Percentiles rank a stretch among this genome's conserved stretches.
phyloP scores from a whole-genome alignment of 2,329 filamentous ascomycete species.

The Colletotrichum zoysiae region DNA sequence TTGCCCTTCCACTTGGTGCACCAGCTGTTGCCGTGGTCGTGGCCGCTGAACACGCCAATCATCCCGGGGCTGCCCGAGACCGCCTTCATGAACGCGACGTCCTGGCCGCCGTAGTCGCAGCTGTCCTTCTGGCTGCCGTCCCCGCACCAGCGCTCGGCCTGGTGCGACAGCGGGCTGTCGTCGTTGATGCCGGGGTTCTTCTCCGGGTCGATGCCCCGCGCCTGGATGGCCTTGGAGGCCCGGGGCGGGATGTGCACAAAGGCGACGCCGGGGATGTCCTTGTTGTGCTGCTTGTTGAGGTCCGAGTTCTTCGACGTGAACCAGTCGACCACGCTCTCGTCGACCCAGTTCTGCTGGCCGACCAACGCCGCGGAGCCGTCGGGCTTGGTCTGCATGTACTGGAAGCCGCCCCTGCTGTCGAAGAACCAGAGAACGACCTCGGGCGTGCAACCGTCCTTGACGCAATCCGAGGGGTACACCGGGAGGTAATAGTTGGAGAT shows the following conservation, averaged over 20 bases:
- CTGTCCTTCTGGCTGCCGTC: conserved; percentile 54
- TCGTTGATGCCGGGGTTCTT: conserved; percentile 59
- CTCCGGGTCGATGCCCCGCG: conserved; percentile 53
- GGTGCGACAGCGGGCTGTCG: conserved; percentile 56
- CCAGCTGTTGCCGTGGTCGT: conserved; percentile 75
- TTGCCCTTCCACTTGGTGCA: conserved; percentile 63
- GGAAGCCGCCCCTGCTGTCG: conserved; percentile 71
- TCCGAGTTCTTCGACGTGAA: conserved; percentile 52
- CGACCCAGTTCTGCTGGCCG: conserved; percentile 60
- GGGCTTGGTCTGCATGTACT: conserved; percentile 53
- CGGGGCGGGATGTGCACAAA: conserved; percentile 64
- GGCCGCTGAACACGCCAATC: conserved; percentile 71
- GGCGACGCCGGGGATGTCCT: conserved; percentile 58
- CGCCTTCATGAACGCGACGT: conserved; percentile 73
- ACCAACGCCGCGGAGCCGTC: conserved; percentile 44
- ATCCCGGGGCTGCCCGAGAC: conserved; percentile 67
- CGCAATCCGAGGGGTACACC: conserved; percentile 55
- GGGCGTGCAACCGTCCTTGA: conserved; percentile 50
- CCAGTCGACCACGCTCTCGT: conserved; percentile 59
- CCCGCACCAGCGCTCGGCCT: conserved; percentile 59
- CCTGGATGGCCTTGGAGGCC: conserved; percentile 56
- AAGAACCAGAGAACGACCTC: conserved; percentile 77
- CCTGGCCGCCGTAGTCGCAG: conserved; percentile 62
- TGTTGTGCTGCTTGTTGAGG: conserved; percentile 50
- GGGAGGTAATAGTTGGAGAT: conserved; percentile 63